phyloP scores from a whole-genome alignment of 2,329 filamentous ascomycete genomes.

The Allantophomopsis cytisporea region DNA sequence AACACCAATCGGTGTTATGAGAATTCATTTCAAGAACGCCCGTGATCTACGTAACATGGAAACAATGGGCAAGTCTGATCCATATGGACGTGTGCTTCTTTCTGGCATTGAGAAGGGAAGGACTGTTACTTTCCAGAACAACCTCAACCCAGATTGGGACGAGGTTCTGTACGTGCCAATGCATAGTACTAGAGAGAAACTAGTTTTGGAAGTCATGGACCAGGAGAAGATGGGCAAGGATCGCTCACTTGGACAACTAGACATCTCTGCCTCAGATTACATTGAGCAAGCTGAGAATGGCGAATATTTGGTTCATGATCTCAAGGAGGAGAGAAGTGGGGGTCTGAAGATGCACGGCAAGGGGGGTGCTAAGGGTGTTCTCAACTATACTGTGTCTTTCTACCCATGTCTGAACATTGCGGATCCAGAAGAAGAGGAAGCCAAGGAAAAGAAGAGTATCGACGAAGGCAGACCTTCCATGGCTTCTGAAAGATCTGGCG shows the following conservation, averaged over 20 bases:
- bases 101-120: slow-evolving; percentile 84
- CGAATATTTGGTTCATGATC: slow-evolving; percentile 67
- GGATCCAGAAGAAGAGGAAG: slow-evolving; percentile 77
- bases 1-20: slow-evolving; percentile 88
- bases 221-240: slow-evolving; percentile 87
- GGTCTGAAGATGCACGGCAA: slow-evolving; percentile 63
- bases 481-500: slow-evolving; percentile 9
- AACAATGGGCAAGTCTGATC: slow-evolving; percentile 91
- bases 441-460: slow-evolving; percentile 25
- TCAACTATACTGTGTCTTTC: slow-evolving; percentile 78
- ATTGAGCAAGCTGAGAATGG: slow-evolving; percentile 65
- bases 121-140: slow-evolving; percentile 93
- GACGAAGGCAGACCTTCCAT: slow-evolving; percentile 12
- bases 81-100: slow-evolving; percentile 77
- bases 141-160: slow-evolving; percentile 89
- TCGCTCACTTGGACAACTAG: slow-evolving; percentile 69
- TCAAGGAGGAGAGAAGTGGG: slow-evolving; percentile 51
- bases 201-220: slow-evolving; percentile 92
- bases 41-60: slow-evolving; percentile 81
- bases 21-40: slow-evolving; percentile 80
- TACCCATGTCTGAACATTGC: slow-evolving; percentile 79
- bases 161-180: slow-evolving; percentile 91
- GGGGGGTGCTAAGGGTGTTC: slow-evolving; percentile 60
- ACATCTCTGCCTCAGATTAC: slow-evolving; percentile 67
- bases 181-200: slow-evolving; percentile 69